Percentiles rank a stretch among this genome's conserved stretches.
These are phyloP conservation scores for Moesziomyces globuligerus DNA, from an alignment of 1,284 basidiomycete genomes.

Conservation along the genomic window DNA sequence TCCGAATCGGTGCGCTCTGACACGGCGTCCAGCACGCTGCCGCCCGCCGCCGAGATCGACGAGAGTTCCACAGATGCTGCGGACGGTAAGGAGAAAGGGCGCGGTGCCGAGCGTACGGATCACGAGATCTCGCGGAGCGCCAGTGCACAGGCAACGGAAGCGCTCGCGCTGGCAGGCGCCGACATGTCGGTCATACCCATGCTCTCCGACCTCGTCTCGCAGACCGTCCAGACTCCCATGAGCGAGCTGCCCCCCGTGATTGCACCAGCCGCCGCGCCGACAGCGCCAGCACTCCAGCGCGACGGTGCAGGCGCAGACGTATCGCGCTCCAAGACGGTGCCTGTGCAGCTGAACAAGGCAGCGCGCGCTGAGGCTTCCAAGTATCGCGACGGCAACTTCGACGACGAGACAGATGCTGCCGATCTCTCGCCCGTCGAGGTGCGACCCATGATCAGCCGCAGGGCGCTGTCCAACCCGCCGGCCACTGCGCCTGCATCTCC, in stretches of 20 bases:
- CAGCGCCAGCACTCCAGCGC: background rate
- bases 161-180: constrained; percentile 28
- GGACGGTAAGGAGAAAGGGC: constrained; percentile 17
- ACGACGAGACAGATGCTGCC: constrained; percentile 41
- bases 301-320: background rate
- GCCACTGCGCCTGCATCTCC: constrained; percentile 40
- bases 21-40: constrained; percentile 31
- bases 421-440: constrained; percentile 46
- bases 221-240: constrained; percentile 28
- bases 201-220: constrained; percentile 34
- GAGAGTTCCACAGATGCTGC: constrained; percentile 46
- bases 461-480: constrained; percentile 26
- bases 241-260: constrained; percentile 27
- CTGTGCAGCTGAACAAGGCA: constrained; percentile 22
- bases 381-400: constrained; percentile 37
- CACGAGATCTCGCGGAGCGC: constrained; percentile 7
- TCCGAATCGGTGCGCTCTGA: constrained; percentile 45
- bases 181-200: constrained; percentile 34
- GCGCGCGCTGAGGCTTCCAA: constrained; percentile 17
- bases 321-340: constrained; percentile 23
- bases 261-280: constrained; percentile 2
- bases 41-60: constrained; percentile 64
- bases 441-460: constrained; percentile 35
- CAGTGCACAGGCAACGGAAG: constrained; percentile 22
- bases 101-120: constrained; percentile 6